Evolutionary conservation across 2,329 filamentous ascomycete genomes (phyloP).

Genomic region (Cercospora sp.): DNA sequence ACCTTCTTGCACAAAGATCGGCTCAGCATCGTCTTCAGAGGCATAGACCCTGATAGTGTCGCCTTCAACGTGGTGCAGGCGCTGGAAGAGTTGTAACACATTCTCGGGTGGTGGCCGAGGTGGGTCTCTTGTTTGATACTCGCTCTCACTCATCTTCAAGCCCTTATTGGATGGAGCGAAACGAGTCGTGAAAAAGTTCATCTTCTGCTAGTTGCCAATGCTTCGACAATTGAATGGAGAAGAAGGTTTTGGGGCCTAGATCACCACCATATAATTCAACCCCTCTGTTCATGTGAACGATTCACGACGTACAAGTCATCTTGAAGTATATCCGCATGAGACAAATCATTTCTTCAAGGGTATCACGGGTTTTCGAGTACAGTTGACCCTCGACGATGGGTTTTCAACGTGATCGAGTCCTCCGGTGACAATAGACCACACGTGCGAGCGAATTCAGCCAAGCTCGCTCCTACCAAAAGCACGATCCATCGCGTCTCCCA

Average conservation of each 20-base stretch:
- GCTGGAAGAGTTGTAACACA: slow-evolving; percentile 5
- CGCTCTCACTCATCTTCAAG: not conserved
- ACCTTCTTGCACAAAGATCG: slow-evolving; percentile 13
- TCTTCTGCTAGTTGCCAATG: not conserved
- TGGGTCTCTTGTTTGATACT: not conserved
- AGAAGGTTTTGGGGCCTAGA: not conserved
- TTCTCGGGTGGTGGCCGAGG: slow-evolving; percentile 8
- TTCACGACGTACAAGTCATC: slow-evolving; percentile 1
- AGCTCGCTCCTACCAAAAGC: slow-evolving; percentile 40
- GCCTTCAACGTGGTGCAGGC: slow-evolving; percentile 9
- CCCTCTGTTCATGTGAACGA: not conserved
- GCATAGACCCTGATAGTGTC: slow-evolving; percentile 4
- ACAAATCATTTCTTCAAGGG: not conserved
- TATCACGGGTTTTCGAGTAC: not conserved
- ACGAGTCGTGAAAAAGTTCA: slow-evolving; percentile 6
- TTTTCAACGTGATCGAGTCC: not conserved
- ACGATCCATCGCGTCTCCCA: slow-evolving; percentile 40
- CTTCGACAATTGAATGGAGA: not conserved
- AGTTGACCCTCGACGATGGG: not conserved
- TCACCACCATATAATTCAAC: not conserved
- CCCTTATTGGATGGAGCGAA: not conserved
- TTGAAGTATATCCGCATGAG: not conserved
- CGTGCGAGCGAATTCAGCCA: slow-evolving; percentile 21
- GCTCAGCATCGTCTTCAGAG: slow-evolving; percentile 1
- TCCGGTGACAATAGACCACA: not conserved